Evolutionary conservation across 1,139 yeast genomes (phyloP).

Genomic region (Yamadazyma dushanensis): DNA sequence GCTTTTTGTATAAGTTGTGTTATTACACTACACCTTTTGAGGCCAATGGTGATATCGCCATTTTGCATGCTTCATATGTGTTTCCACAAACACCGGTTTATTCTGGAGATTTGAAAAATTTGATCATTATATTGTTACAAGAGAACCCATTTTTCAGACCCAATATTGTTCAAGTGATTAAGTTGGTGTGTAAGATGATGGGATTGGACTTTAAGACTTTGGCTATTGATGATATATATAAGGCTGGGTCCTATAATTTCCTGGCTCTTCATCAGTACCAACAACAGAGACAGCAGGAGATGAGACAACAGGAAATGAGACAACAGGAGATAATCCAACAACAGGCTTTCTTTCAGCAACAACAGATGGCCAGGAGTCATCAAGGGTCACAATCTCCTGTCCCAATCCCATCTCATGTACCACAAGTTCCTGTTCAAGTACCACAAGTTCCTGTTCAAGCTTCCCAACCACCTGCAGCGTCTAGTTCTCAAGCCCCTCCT

Average conservation of each 20-base stretch:
- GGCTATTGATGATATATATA: constrained; percentile 39
- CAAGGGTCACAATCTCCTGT: neutral
- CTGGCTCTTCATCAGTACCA: constrained; percentile 49
- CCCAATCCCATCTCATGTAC: neutral
- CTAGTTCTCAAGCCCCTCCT: too few species aligned
- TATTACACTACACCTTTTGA: constrained; percentile 95
- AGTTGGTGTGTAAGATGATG: constrained; percentile 36
- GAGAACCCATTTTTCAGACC: constrained; percentile 84
- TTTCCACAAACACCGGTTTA: constrained; percentile 57
- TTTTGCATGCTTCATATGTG: constrained; percentile 63
- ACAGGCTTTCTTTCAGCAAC: constrained; percentile 19
- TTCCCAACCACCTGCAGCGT: neutral
- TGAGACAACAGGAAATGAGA: constrained; percentile 36
- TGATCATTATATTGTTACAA: constrained; percentile 76
- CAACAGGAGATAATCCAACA: constrained; percentile 38
- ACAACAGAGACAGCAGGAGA: constrained; percentile 37
- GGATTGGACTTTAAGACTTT: constrained; percentile 28
- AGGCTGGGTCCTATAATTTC: constrained; percentile 42
- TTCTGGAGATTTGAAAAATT: constrained; percentile 64
- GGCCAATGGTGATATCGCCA: constrained; percentile 70
- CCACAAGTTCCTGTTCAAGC: neutral
- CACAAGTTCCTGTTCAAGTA: neutral
- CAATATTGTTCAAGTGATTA: constrained; percentile 69
- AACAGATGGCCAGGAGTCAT: neutral
- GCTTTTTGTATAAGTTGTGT: constrained; percentile 85